A percentile compares a stretch with the other conserved stretches of the same genome.
phyloP scores from a whole-genome alignment of 257 asterid genomes.

The Jaltomata sinuosa region DNA sequence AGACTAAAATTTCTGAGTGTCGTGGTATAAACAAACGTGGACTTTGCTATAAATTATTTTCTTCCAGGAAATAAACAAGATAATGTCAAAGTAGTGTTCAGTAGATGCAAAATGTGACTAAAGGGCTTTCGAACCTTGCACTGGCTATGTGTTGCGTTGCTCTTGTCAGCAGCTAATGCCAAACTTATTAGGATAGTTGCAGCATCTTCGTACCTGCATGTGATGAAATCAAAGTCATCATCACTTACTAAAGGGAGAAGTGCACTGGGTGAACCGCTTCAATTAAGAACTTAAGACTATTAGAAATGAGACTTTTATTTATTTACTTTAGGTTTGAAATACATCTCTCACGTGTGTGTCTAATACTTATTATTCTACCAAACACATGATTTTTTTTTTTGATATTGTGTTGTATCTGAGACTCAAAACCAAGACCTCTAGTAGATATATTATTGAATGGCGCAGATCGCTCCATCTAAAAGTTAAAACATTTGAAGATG shows the following conservation, averaged over 20 bases:
- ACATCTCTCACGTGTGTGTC: neutral
- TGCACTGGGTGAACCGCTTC: neutral
- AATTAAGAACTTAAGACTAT: neutral
- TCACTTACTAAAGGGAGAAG: neutral
- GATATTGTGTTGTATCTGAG: neutral
- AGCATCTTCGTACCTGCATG: conserved; percentile 77
- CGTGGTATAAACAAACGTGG: neutral
- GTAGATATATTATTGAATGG: neutral
- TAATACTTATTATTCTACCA: neutral
- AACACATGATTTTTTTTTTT: neutral
- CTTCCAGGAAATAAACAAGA: neutral
- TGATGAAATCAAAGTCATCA: conserved; percentile 14
- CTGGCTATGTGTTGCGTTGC: conserved; percentile 91
- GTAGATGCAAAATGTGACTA: neutral
- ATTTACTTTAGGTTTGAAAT: neutral
- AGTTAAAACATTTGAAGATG: neutral
- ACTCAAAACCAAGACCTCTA: neutral
- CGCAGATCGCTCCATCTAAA: neutral
- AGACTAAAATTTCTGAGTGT: neutral
- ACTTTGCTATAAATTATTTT: neutral
- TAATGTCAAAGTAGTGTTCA: neutral
- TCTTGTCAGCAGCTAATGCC: conserved; percentile 85
- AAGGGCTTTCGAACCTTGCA: conserved; percentile 59
- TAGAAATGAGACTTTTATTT: neutral
- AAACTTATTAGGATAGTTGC: conserved; percentile 57